Base-by-base conservation (phyloP, 2,329 filamentous ascomycete species). In the Thermothelomyces thermophilus region DNA sequence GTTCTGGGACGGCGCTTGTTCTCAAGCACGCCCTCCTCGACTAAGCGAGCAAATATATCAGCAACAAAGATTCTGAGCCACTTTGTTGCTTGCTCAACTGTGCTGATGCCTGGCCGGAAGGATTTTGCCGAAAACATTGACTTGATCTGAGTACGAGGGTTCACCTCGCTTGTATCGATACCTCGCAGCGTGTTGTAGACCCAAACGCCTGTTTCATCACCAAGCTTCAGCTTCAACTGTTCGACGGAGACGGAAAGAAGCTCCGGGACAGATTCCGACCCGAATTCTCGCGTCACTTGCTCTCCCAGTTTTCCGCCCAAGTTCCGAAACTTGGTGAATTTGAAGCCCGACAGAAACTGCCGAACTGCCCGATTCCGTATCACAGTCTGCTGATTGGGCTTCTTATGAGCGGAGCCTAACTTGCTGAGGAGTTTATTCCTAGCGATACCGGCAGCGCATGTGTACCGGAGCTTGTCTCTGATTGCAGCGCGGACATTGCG, bases 81-180 rank as follows among this genome's bases (percentile, higher is more conserved):
- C 53, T 83, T 83, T 20, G 79, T 73, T 1, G 84, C 91, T 64
- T 95, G 87, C 19, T 93, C 88, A 16, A 80, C 71, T 2, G 76
- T 84, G 58, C 82, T 86, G 63, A 97, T 91, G 49, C 77, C 82
- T 0, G 93, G 93, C 22, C 87, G 78, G 62, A 98, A 98, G 0
- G 90, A 94, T 65, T 98, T 98, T 17, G 93, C 90, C 1, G 90
- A 96, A 13, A 97, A 74, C 90, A 98, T 97, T 14, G 87, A 93
- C 66, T 97, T 96, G 71, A 96, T 95, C 62, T 93, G 87, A 1
- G 90, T 95, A 45, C 91, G 77, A 24, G 89, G 80, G 62, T 89
- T 96, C 57, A 98, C 89, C 66, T 96, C 90, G 60, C 86, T 93
- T 43, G 74, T 73, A 65, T 98, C 93, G 53, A 90, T 81, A 1